These are phyloP conservation scores for Phycomyces blakesleeanus DNA, from an alignment of 192 early-diverging fungal genomes.

Conservation along the genomic window DNA sequence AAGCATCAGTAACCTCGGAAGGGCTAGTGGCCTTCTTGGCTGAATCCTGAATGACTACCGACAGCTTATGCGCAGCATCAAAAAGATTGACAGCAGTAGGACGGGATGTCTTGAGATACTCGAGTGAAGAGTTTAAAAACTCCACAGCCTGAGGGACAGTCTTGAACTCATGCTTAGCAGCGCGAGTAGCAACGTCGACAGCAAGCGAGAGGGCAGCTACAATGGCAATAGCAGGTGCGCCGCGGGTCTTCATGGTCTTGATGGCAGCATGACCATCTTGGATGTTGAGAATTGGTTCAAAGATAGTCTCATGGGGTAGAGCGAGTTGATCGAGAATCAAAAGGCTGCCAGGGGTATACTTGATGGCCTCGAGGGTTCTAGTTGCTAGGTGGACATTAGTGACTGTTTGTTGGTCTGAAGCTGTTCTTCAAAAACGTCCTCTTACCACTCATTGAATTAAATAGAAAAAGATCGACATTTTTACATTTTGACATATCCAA, in stretches of 20 bases:
- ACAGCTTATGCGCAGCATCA: slow-evolving; percentile 68
- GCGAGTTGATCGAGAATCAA: slow-evolving; percentile 88
- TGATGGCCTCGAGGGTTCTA: slow-evolving; percentile 50
- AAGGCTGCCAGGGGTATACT: slow-evolving; percentile 52
- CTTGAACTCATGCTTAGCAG: slow-evolving; percentile 19
- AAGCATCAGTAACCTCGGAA: slow-evolving; percentile 51
- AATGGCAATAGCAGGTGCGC: slow-evolving; percentile 96
- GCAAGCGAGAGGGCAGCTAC: slow-evolving; percentile 89
- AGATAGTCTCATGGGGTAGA: slow-evolving; percentile 80
- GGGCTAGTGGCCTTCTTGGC: slow-evolving; percentile 28
- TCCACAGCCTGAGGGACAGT: slow-evolving; percentile 38
- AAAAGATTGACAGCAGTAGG: slow-evolving; percentile 97
- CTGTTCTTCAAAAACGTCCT: too few relatives aligned
- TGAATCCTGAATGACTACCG: slow-evolving; percentile 29
- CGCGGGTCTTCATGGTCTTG: slow-evolving; percentile 88
- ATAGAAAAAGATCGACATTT: too few relatives aligned
- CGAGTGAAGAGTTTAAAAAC: slow-evolving; percentile 59
- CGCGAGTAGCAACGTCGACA: slow-evolving; percentile 58
- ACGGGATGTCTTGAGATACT: slow-evolving; percentile 83
- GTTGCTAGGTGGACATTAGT: neutral
- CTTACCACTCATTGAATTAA: too few relatives aligned
- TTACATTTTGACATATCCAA: too few relatives aligned
- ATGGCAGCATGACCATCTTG: slow-evolving; percentile 83
- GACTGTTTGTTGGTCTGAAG: too few relatives aligned
- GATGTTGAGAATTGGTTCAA: slow-evolving; percentile 59